phyloP scores from a whole-genome alignment of 2,329 filamentous ascomycete species.

The Exserohilum turcica region DNA sequence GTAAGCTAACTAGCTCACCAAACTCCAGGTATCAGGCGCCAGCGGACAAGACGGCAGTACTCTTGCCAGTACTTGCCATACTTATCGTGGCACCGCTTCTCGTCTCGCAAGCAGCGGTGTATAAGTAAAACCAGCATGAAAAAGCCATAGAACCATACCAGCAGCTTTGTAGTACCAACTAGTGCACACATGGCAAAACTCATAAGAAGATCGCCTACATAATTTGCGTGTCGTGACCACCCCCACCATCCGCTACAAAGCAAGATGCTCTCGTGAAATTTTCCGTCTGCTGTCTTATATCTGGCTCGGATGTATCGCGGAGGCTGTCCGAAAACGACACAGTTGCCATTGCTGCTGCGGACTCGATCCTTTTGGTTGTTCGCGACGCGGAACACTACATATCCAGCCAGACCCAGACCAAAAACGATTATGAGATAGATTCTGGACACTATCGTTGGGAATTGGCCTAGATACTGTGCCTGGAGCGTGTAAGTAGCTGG shows the following conservation, averaged over 20 bases:
- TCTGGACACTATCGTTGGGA: background rate
- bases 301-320: background rate
- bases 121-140: background rate
- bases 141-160: background rate
- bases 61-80: constrained; percentile 1
- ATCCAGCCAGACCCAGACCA: background rate
- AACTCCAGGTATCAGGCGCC: background rate
- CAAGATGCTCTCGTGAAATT: background rate
- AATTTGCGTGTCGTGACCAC: background rate
- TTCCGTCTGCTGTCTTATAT: constrained; percentile 1
- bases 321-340: background rate
- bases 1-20: background rate
- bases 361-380: constrained; percentile 1
- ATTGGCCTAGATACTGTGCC: background rate
- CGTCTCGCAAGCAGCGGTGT: background rate
- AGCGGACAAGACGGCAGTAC: background rate
- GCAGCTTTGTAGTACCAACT: background rate
- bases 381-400: background rate
- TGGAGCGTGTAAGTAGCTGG: background rate
- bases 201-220: background rate
- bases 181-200: background rate
- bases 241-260: background rate
- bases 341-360: background rate
- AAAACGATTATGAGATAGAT: background rate
- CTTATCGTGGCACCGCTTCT: background rate